Base-by-base conservation (phyloP, 2,329 filamentous ascomycete genomes). In the Phialophora verrucosa region DNA sequence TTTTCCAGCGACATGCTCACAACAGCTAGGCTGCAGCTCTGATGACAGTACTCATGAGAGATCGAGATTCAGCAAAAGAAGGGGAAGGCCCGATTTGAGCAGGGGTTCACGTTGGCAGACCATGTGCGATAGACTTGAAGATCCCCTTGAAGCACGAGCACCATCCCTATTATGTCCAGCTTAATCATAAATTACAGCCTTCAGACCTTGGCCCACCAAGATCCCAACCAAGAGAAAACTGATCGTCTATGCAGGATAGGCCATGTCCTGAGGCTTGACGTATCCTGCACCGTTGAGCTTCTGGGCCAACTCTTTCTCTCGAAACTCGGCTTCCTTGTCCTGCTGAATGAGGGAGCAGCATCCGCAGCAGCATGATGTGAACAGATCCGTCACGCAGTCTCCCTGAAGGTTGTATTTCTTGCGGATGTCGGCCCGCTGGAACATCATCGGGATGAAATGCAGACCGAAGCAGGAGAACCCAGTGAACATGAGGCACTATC, bases 291-390 rank as follows among this genome's bases (percentile, higher is more conserved):
- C 59, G 44, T 68, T 63, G 59, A 60, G 62, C 31, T 68, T 65
- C 8, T 68, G 50, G 14, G 59, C 63, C 38, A 69, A 20, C 60
- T 69, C 67, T 42, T 65, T 66, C 65, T 70, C 68, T 3, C 63
- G 65, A 17, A 66, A 23, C 56, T 65, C 63, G 31, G 73, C 80
- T 73, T 88, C 85, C 70, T 85, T 85, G 73, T 87, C 84, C 62
- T 87, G 80, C 78, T 88, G 86, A 69, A 87, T 79, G 64, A 87
- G 75, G 4, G 81, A 80, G 72, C 85, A 88, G 79, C 84, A 87
- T 31, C 78, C 75, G 74, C 85, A 88, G 78, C 81, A 87, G 75
- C 78, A 86, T 14, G 82, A 77, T 17, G 77, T 75, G 70, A 82
- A 82, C 75, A 81, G 88, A 73, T 88, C 85, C 31, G 74, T 75